Conservation (phyloP, 2,329 filamentous ascomycete species). For the Neobulgaria alba region DNA sequence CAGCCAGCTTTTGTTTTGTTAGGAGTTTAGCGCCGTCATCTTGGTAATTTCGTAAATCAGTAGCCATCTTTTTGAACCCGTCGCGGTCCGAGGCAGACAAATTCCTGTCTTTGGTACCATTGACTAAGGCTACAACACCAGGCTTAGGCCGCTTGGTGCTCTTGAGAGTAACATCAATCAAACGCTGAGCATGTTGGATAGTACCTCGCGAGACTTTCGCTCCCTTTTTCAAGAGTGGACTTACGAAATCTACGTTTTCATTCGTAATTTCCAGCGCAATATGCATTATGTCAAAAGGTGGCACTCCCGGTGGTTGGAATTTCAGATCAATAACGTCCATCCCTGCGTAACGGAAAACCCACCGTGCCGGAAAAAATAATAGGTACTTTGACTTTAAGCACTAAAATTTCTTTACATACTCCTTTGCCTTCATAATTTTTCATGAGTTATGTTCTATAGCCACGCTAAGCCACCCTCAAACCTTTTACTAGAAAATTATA, state of each 20-base stretch:
- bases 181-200: too few species aligned
- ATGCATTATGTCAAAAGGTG: too few species aligned
- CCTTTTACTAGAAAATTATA: slow-evolving; percentile 4
- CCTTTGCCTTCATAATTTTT: slow-evolving; percentile 6
- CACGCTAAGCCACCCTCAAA: slow-evolving; percentile 3
- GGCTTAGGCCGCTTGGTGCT: neutral
- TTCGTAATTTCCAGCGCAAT: neutral
- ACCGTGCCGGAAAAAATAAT: slow-evolving; percentile 14
- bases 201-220: too few species aligned
- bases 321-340: slow-evolving; percentile 11
- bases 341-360: slow-evolving; percentile 6
- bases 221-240: neutral
- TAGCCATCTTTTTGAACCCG: too few species aligned
- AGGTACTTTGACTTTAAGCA: slow-evolving; percentile 23
- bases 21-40: too few species aligned
- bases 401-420: slow-evolving; percentile 10
- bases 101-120: neutral
- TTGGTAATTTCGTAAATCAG: too few species aligned
- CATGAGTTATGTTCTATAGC: slow-evolving; percentile 3
- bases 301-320: too few species aligned
- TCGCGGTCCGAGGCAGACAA: neutral
- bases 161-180: too few species aligned
- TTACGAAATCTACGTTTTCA: neutral
- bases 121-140: neutral
- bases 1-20: too few species aligned